Base-by-base conservation (phyloP, 345 rosid species). In the Rhizophora mangle region DNA sequence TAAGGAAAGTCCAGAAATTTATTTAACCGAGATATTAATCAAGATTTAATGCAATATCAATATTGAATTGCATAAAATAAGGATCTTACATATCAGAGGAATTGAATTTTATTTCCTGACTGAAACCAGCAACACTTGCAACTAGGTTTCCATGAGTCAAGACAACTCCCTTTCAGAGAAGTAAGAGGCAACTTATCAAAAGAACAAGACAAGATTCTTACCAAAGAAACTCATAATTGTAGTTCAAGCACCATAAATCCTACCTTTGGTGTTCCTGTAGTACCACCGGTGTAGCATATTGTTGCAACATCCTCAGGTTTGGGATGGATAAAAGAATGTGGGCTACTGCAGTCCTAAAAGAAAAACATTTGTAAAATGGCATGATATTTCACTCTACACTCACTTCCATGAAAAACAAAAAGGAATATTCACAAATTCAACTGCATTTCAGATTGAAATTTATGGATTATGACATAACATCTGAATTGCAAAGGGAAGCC, bases 301-400 rank as follows among this genome's bases (percentile, higher is more conserved):
- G 80, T 77, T 20, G 80, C 80, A 26, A 64, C 64, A 39, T 77
- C 80, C 65, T 72, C 73, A 57, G 76, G 62, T 64, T 77, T 72
- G 51, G 80, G 80, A 21, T 73, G 69, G 6, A 9, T 34, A 56
- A 77, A 77, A 32, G 76, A 70, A 34, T 67, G 80, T 30, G 54
- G 62, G 63, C 36, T 72, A 51, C 73, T 72, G 66, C 67, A 8
- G 53, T 76, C 98, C 96, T 82, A 85, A 32, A 65, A 65, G 22
- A 65, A 51, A 72, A 34, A 19, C 52, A 24, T 58, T 64, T 58
- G 36, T n/a, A 53, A 76, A 59, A 52, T 60, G 46, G 46, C 29
- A 32, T 55, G 54, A 47, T 69, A 46, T 73, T 65, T 76, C 63
- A 68, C 55, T 69, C 65, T 49, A 22, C 59, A 13, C 47, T 54